Conservation (phyloP, 371 early-diverging fungal species). For the Mucor plumbeus region DNA sequence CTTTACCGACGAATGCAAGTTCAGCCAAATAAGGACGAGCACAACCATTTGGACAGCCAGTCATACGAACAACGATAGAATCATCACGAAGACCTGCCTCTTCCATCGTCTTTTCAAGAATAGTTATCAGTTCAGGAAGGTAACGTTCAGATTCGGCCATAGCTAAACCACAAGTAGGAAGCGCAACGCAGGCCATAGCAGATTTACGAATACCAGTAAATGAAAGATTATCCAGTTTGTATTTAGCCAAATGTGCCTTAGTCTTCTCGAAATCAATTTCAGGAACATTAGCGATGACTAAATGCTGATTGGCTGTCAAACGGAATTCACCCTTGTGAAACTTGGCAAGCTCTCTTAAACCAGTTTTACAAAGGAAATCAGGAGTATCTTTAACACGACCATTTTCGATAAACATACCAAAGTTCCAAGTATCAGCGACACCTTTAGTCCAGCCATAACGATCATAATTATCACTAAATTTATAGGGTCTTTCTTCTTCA, state of each 20-base stretch:
- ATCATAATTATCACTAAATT: conserved; percentile 84
- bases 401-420: conserved; percentile 86
- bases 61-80: conserved; percentile 91
- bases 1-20: conserved; percentile 90
- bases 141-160: conserved; percentile 96
- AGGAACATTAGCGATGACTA: conserved; percentile 76
- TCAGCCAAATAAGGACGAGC: conserved; percentile 91
- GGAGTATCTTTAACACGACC: conserved; percentile 86
- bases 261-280: conserved; percentile 72
- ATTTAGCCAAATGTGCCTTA: conserved; percentile 69
- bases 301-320: conserved; percentile 86
- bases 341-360: conserved; percentile 79
- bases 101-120: conserved; percentile 76
- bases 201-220: conserved; percentile 81
- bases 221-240: conserved; percentile 78
- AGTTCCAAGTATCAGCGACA: conserved; percentile 71
- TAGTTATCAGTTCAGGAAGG: conserved; percentile 75
- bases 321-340: conserved; percentile 77
- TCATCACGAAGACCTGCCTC: conserved; percentile 79
- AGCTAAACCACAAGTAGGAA: conserved; percentile 91
- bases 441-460: conserved; percentile 90
- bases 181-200: conserved; percentile 93
- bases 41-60: conserved; percentile 94
- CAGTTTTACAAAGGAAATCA: conserved; percentile 73
- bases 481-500: conserved; percentile 64